Evolutionary conservation across 2,329 filamentous ascomycete species (phyloP).

Genomic region (Amphichorda felina): DNA sequence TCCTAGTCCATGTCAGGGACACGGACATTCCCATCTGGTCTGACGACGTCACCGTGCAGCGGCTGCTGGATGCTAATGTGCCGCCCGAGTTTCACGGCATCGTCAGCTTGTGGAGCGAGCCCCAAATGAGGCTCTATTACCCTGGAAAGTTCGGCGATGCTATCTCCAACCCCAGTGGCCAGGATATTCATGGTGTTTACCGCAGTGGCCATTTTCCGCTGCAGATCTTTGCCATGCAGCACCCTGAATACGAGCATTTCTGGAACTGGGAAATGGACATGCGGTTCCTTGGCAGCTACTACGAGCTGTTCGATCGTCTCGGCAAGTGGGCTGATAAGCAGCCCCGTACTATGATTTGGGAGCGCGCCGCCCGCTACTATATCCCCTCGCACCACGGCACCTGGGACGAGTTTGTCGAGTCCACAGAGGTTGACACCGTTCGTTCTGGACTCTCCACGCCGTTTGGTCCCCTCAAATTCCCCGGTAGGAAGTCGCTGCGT

Average conservation of each 20-base stretch:
- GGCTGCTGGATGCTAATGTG: conserved; percentile 54
- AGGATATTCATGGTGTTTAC: conserved; percentile 57
- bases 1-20: conserved; percentile 77
- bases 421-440: conserved; percentile 50
- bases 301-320: conserved; percentile 62
- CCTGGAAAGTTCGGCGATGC: conserved; percentile 57
- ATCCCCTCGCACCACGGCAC: conserved; percentile 57
- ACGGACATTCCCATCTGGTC: conserved; percentile 71
- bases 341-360: conserved; percentile 63
- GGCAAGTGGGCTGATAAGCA: conserved; percentile 56
- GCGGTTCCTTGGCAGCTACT: conserved; percentile 52
- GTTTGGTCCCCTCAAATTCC: conserved; percentile 53
- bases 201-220: conserved; percentile 51
- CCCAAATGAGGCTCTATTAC: conserved; percentile 73
- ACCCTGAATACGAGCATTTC: conserved; percentile 54
- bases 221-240: conserved; percentile 50
- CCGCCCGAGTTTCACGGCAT: conserved; percentile 68
- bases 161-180: conserved; percentile 44
- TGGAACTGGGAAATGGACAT: conserved; percentile 66
- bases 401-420: conserved; percentile 60
- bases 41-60: conserved; percentile 60
- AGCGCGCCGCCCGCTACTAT: conserved; percentile 66
- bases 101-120: conserved; percentile 74
- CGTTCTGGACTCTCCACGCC: conserved; percentile 40
- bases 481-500: conserved; percentile 31